These are phyloP conservation scores for Yamadazyma paraphyllophila DNA, from an alignment of 805 yeast species.

Conservation along the genomic window DNA sequence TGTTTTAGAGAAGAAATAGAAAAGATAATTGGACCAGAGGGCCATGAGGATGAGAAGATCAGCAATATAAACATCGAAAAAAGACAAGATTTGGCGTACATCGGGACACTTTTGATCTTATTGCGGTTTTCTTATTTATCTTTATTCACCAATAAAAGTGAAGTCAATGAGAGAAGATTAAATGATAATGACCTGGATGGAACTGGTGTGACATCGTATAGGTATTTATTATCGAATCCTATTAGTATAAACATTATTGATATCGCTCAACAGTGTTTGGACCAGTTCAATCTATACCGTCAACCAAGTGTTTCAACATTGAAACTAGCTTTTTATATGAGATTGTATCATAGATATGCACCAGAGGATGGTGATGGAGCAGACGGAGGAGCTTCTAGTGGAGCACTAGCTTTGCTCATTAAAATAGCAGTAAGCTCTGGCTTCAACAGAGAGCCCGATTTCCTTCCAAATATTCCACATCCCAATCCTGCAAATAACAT, in stretches of 20 bases:
- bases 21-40: conserved; percentile 33
- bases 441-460: conserved; percentile 40
- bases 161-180: conserved; percentile 27
- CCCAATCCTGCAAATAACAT: conserved; percentile 38
- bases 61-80: conserved; percentile 29
- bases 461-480: conserved; percentile 20
- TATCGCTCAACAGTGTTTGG: conserved; percentile 54
- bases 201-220: conserved; percentile 23
- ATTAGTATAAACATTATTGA: conserved; percentile 44
- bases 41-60: conserved; percentile 24
- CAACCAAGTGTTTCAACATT: conserved; percentile 28
- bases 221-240: conserved; percentile 45
- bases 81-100: conserved; percentile 37
- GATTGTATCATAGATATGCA: conserved; percentile 33
- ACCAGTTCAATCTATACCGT: conserved; percentile 51
- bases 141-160: conserved; percentile 29
- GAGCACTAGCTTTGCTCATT: conserved; percentile 25
- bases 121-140: conserved; percentile 44
- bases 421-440: conserved; percentile 42
- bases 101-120: conserved; percentile 41
- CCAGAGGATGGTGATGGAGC: conserved; percentile 44
- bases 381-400: conserved; percentile 37
- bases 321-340: conserved; percentile 28
- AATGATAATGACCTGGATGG: conserved; percentile 20
- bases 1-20: conserved; percentile 29